A percentile compares a stretch with the other conserved stretches of the same genome.
Conservation (phyloP, 768 basidiomycete genomes). For the Cystofilobasidium ferigula region DNA sequence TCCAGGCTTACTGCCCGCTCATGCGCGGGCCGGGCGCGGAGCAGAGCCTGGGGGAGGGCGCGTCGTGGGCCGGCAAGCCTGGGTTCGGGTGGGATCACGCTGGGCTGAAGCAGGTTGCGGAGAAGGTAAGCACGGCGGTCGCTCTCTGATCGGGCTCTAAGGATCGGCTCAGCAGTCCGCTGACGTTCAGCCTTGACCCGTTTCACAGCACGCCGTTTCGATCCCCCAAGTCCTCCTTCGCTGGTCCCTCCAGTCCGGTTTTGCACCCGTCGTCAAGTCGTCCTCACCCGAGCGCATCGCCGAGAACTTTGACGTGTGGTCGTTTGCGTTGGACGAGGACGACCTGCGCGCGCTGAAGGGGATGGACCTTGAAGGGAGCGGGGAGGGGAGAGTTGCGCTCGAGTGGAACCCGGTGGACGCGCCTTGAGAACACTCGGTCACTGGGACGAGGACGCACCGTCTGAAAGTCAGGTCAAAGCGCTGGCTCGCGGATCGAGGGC, state of each 20-base stretch:
- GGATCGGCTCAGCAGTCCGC: too few species aligned
- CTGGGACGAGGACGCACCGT: too few species aligned
- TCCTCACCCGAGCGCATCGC: conserved; percentile 1
- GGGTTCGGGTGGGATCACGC: conserved; percentile 21
- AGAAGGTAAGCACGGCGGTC: conserved; percentile 8
- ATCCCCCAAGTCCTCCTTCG: conserved; percentile 23
- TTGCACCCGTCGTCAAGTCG: conserved; percentile 10
- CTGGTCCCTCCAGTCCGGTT: conserved; percentile 26
- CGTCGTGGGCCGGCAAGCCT: conserved; percentile 21
- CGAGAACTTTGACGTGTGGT: conserved; percentile 18
- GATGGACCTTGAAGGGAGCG: conserved; percentile 20
- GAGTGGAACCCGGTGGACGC: conserved; percentile 27
- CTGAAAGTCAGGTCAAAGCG: too few species aligned
- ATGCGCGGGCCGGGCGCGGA: conserved; percentile 21
- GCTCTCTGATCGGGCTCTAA: not conserved
- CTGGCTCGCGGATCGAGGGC: too few species aligned
- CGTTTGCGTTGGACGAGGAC: not conserved
- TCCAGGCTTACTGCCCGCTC: conserved; percentile 27
- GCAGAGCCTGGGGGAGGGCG: conserved; percentile 24
- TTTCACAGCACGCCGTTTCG: conserved; percentile 7
- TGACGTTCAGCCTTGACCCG: not conserved
- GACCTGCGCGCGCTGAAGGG: conserved; percentile 10
- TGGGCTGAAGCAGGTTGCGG: conserved; percentile 14
- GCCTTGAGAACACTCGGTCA: too few species aligned
- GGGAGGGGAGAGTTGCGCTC: conserved; percentile 13